Evolutionary conservation across 225 moss, liverwort and hornwort species (phyloP), one percentile per base, ranked within the genome.

Genomic region (Physcomitrellopsis africana): DNA sequence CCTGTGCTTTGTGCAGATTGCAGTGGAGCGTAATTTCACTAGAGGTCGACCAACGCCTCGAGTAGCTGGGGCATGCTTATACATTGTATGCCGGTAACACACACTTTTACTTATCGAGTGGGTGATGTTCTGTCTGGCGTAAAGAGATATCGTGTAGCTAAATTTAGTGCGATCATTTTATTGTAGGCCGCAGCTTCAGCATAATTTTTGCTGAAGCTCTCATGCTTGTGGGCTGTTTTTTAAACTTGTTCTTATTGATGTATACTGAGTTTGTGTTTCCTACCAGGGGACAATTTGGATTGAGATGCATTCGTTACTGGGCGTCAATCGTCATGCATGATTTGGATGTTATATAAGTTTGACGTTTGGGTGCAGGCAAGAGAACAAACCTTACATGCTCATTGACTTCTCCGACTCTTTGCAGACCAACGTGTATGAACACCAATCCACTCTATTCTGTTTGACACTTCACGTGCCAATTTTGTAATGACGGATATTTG

Each of bases 1-100:
- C 52, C 9, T 55, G 11, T 66, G 17, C 75, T 27, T 45, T 46
- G 52, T 63, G 49, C 83, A 99, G 99, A 95, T 99, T 86, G 99
- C 99, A 41, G 86, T 99, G 72, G 99, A 99, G 85, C 89, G 99
- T 70, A 95, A 99, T 78, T 99, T 99, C 67, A 99, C 99, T 14
- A 87, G 99, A 82, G 99, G 99, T 61, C 90, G 99, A 29, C 99
- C 92, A 32, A 93, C 93, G 46, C 91, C 90, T 60, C 95, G 95
- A 88, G 99, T 99, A 47, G 99, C 99, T 57, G 99, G 95, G 74
- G 89, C 99, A 65, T 94, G 94, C 82, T 88, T 99, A 65, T 99
- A 99, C 86, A 99, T 99, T 88, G 99, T 99, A 88, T 99, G 99
- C 99, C 95, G 99, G 99, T 99, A 94, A 90, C 81, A 80, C 68